Conservation (phyloP, 495 filamentous ascomycete genomes). For the Xylaria telfairii region DNA sequence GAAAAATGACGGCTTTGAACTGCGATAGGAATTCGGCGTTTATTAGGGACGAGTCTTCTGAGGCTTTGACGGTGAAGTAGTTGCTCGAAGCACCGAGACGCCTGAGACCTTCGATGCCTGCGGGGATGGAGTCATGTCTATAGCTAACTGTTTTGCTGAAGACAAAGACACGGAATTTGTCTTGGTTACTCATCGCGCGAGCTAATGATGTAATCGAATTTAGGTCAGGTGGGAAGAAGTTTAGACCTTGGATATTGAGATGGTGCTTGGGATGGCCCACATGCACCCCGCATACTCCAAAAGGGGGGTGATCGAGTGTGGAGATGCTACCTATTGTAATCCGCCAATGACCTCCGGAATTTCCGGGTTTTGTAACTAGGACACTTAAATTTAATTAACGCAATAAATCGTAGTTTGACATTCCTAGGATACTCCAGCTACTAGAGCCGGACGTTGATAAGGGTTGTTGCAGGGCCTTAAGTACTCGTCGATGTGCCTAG, state of each 20-base stretch:
- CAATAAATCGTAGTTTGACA: too few relatives aligned
- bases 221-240: neutral
- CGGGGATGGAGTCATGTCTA: conserved; percentile 46
- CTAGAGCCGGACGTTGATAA: too few relatives aligned
- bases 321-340: neutral
- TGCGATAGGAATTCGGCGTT: conserved; percentile 31
- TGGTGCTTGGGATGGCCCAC: too few relatives aligned
- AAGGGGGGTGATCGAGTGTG: neutral
- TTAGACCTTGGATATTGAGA: neutral
- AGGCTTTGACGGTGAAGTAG: conserved; percentile 34
- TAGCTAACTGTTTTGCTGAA: conserved; percentile 45
- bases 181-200: conserved; percentile 6
- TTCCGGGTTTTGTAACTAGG: too few relatives aligned
- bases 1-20: conserved; percentile 43
- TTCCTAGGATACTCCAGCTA: too few relatives aligned
- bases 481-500: too few relatives aligned
- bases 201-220: neutral
- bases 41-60: conserved; percentile 44
- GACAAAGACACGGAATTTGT: conserved; percentile 35
- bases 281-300: conserved; percentile 1
- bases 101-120: conserved; percentile 37
- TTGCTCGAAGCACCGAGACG: conserved; percentile 32
- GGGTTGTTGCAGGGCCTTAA: too few relatives aligned
- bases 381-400: too few relatives aligned
- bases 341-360: too few relatives aligned